Conservation (phyloP, 2,329 filamentous ascomycete species). For the Penicillium brevicompactum region DNA sequence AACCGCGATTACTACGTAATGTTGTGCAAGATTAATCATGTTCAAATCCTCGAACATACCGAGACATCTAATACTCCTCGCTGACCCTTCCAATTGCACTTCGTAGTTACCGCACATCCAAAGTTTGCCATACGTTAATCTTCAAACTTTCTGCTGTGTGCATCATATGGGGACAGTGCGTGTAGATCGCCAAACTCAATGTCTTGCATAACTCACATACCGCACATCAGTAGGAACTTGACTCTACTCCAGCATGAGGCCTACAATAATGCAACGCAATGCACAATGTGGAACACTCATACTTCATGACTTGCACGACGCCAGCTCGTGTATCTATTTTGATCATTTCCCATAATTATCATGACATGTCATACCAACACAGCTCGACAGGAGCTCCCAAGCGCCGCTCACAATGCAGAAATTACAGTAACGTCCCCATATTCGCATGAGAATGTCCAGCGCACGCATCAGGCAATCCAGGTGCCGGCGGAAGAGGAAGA, state of each 20-base stretch:
- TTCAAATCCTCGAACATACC: too few species aligned
- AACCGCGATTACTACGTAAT: too few species aligned
- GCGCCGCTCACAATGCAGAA: neutral
- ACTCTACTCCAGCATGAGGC: neutral
- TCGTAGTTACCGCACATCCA: too few species aligned
- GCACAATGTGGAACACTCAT: too few species aligned
- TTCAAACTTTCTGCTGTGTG: too few species aligned
- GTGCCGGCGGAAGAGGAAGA: slow-evolving; percentile 18
- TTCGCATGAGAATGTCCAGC: slow-evolving; percentile 1
- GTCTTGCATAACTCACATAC: too few species aligned
- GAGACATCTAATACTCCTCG: too few species aligned
- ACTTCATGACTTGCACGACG: slow-evolving; percentile 1
- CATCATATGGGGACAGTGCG: too few species aligned
- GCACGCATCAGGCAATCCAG: slow-evolving; percentile 2
- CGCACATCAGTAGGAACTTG: neutral
- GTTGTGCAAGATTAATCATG: too few species aligned
- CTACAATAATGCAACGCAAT: neutral
- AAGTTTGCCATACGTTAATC: too few species aligned
- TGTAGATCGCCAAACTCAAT: too few species aligned
- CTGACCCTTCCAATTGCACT: too few species aligned
- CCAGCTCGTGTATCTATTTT: slow-evolving; percentile 20
- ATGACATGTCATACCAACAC: slow-evolving; percentile 14
- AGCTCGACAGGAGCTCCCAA: slow-evolving; percentile 2
- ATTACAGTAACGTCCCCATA: slow-evolving; percentile 9
- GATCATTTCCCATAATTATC: slow-evolving; percentile 24